Conservation (phyloP, 2,329 filamentous ascomycete species). For the Cytospora schulzeri region DNA sequence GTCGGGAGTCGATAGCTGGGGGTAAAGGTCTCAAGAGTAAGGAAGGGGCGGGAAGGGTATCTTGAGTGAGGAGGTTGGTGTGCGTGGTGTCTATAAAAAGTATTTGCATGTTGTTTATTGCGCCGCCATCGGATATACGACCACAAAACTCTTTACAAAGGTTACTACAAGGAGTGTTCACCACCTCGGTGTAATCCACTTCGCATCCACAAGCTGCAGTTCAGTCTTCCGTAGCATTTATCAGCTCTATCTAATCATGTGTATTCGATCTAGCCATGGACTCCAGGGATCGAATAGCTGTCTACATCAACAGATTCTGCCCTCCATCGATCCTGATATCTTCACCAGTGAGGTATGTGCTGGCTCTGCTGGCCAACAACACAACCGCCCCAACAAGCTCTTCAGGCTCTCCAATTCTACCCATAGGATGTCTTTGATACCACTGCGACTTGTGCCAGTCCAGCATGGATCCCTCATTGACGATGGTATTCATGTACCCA, state of each 20-base stretch:
- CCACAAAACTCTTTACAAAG: background rate
- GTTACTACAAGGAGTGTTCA: too few relatives aligned
- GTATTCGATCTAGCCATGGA: background rate
- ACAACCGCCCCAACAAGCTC: constrained; percentile 66
- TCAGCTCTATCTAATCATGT: background rate
- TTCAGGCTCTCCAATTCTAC: constrained; percentile 64
- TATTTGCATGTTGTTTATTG: too few relatives aligned
- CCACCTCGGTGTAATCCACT: too few relatives aligned
- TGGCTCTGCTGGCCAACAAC: constrained; percentile 60
- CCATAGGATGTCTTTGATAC: constrained; percentile 62
- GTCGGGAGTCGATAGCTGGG: background rate
- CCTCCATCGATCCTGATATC: constrained; percentile 68
- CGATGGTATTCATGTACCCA: constrained; percentile 76
- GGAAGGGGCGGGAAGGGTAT: too few relatives aligned
- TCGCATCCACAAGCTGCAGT: too few relatives aligned
- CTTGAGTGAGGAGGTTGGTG: background rate
- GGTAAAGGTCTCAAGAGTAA: background rate
- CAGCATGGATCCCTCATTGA: constrained; percentile 67
- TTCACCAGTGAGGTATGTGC: constrained; percentile 68
- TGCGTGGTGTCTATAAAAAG: background rate
- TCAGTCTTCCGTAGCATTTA: background rate
- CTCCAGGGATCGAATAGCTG: background rate
- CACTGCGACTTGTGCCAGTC: constrained; percentile 56
- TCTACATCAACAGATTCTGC: constrained; percentile 26
- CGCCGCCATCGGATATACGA: background rate